A percentile compares a stretch with the other conserved stretches of the same genome.
Evolutionary conservation across 208 protist genomes (phyloP).

Genomic region (Leishmania gerbilli): DNA sequence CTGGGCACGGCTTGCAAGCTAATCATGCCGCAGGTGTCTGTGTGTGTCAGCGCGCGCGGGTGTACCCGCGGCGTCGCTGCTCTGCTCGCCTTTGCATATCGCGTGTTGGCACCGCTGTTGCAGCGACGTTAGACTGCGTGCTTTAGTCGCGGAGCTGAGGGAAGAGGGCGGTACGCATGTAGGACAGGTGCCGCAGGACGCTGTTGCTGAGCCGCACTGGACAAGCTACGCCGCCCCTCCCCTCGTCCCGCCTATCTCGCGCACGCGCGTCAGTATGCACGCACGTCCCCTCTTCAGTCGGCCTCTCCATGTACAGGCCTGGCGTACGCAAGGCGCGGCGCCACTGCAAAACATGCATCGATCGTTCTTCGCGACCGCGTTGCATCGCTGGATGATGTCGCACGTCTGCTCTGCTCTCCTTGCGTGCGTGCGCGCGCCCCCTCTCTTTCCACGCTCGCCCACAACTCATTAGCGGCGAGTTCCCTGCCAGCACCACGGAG

Average conservation of each 20-base stretch:
- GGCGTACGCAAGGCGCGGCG: not conserved
- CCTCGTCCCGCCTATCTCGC: not conserved
- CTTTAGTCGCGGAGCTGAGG: not conserved
- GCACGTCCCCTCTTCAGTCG: not conserved
- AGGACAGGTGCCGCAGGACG: not conserved
- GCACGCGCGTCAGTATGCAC: not conserved
- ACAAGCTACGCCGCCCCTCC: not conserved
- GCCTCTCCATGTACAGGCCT: not conserved
- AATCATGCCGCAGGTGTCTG: not conserved
- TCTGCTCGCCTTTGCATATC: not conserved
- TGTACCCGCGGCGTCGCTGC: not conserved
- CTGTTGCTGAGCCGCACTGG: not conserved
- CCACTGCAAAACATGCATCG: not conserved
- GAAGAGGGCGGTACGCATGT: not conserved
- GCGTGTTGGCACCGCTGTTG: not conserved
- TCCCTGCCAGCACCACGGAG: not conserved
- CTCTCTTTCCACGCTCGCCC: not conserved
- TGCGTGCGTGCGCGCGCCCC: not conserved
- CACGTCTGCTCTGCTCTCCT: not conserved
- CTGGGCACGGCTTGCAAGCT: constrained; percentile 42
- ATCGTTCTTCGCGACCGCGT: not conserved
- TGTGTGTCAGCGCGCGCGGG: not conserved
- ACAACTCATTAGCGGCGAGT: not conserved
- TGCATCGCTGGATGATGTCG: not conserved
- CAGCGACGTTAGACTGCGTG: not conserved